Conservation (phyloP, 768 basidiomycete species). For the Lanmaoa pseudosensibilis region DNA sequence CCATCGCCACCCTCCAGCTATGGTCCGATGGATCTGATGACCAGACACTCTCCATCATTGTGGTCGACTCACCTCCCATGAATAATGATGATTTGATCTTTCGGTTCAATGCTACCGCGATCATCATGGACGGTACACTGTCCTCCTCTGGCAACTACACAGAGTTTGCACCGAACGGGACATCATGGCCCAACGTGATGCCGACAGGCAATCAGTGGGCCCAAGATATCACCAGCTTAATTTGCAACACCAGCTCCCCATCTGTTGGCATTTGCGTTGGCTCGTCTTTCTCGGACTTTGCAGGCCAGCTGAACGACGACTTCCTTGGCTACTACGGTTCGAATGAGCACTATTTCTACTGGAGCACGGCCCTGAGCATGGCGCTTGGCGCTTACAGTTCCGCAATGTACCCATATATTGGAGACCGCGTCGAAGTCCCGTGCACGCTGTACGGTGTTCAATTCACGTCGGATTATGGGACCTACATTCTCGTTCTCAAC, state of each 20-base stretch:
- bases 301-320: background rate
- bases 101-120: slow-evolving; percentile 11
- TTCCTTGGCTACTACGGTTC: fast-evolving
- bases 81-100: background rate
- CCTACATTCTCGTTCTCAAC: slow-evolving; percentile 8
- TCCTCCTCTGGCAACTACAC: slow-evolving; percentile 5
- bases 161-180: slow-evolving; percentile 16
- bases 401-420: background rate
- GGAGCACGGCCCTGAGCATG: slow-evolving; percentile 7
- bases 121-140: slow-evolving; percentile 9
- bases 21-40: slow-evolving; percentile 8
- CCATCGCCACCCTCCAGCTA: background rate
- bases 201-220: slow-evolving; percentile 10
- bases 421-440: background rate
- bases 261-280: background rate
- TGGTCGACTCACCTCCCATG: background rate
- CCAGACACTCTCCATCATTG: slow-evolving; percentile 11
- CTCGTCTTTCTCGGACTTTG: slow-evolving; percentile 8
- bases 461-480: background rate
- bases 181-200: slow-evolving; percentile 14
- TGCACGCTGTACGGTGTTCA: background rate
- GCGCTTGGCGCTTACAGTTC: slow-evolving; percentile 12
- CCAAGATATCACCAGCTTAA: slow-evolving; percentile 16
- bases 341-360: background rate
- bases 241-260: slow-evolving; percentile 9